These are phyloP conservation scores for Podaxis sp. DNA, from an alignment of 768 basidiomycete species.

Conservation along the genomic window DNA sequence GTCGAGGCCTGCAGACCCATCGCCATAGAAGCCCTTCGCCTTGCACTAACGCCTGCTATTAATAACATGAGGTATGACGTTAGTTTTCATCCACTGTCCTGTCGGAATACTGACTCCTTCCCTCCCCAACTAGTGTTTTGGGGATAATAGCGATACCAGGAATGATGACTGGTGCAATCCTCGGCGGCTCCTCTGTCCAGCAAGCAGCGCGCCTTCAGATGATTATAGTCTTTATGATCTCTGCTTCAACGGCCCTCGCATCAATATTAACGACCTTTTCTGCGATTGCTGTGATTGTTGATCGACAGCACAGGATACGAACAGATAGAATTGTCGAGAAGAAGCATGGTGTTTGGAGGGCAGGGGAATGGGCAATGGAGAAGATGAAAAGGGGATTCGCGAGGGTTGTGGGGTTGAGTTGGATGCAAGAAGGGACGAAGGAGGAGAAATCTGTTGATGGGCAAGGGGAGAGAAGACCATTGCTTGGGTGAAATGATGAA, in stretches of 20 bases:
- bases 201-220: conserved; percentile 87
- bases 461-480: neutral
- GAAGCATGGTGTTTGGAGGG: conserved; percentile 11
- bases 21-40: conserved; percentile 69
- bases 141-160: conserved; percentile 81
- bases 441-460: neutral
- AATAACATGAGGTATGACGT: conserved; percentile 76
- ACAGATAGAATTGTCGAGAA: conserved; percentile 51
- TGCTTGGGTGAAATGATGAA: neutral
- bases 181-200: conserved; percentile 79
- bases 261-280: conserved; percentile 60
- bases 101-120: neutral
- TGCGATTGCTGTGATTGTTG: conserved; percentile 60
- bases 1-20: conserved; percentile 82
- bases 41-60: conserved; percentile 77
- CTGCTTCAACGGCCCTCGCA: conserved; percentile 68
- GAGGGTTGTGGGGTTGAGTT: neutral
- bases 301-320: conserved; percentile 61
- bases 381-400: neutral
- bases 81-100: neutral
- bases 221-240: conserved; percentile 95
- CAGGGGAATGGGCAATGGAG: conserved; percentile 5
- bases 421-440: neutral
- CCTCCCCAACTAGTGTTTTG: conserved; percentile 43
- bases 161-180: conserved; percentile 91